Evolutionary conservation across 192 early-diverging fungal genomes (phyloP), one percentile per base, ranked within the genome.

Genomic region (Irineochytrium annulatum): DNA sequence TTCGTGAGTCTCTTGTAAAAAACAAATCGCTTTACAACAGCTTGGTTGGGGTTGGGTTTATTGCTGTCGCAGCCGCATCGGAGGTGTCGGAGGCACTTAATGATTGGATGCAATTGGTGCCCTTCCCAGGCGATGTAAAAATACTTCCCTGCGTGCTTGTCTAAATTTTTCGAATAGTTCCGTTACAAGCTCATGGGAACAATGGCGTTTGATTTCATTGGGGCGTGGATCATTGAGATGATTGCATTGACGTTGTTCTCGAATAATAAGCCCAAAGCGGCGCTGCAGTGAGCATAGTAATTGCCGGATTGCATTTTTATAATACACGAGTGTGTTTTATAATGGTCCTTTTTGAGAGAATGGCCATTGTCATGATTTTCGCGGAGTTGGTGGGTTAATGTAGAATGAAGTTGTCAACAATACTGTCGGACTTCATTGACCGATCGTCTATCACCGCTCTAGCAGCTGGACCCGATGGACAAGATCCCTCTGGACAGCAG

Each of bases 1-100:
- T 99, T 84, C 84, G 97, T 59, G 97, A 99, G 79, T 78, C 87
- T 35, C 76, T 99, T 29, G 77, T 78, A 58, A 88, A 96, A 57
- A 99, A 99, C 80, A 93, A 89, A 71, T 77, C 93, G 4, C 69
- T 99, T 53, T 95, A 87, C 76, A 92, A 91, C 71, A 89, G 90
- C 43, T 69, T 99, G 34, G 52, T 91, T 31, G 77, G 77, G 51
- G 97, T 99, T 20, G 86, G 82, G 48, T 83, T 77, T 46, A 89
- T 99, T 57, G 94, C 92, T 2, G 79, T 91, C 5, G 73, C 88
- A 20, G 91, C 91, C 51, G 97, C 92, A 3, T 86, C 86, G n/a
- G 94, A 99, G 74, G 59, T 91, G 44, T 83, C 88, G 27, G 86
- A 88, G 19, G 90, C 87, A 52, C 74, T 97, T 43, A 99, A 99